phyloP scores from a whole-genome alignment of 768 basidiomycete genomes.

The Hysterangium stoloniferum region DNA sequence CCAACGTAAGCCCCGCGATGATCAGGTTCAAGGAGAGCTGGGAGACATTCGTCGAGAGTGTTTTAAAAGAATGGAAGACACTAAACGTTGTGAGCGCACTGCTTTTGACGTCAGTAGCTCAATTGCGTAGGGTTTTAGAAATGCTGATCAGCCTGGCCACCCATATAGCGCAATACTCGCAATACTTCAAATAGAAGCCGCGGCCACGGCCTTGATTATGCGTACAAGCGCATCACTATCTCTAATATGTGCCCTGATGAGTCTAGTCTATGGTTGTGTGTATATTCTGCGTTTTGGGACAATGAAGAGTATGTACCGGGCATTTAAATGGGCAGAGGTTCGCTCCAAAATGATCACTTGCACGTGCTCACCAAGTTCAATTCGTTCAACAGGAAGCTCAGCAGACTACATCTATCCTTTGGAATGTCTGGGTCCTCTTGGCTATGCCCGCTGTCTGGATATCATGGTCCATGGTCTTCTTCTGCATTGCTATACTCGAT shows the following conservation, averaged over 20 bases:
- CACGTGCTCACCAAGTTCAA: neutral
- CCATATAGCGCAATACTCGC: slow-evolving; percentile 60
- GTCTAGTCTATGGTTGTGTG: slow-evolving; percentile 63
- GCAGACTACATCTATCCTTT: slow-evolving; percentile 36
- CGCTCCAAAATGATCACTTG: neutral
- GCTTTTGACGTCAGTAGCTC: slow-evolving; percentile 35
- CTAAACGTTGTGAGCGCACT: slow-evolving; percentile 48
- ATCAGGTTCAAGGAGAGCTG: slow-evolving; percentile 57
- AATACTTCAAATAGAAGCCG: slow-evolving; percentile 49
- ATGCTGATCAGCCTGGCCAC: too few relatives aligned
- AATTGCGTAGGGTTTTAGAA: too few relatives aligned
- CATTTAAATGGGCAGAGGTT: slow-evolving; percentile 64
- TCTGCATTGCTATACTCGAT: slow-evolving; percentile 10
- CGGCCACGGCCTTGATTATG: slow-evolving; percentile 51
- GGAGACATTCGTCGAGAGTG: slow-evolving; percentile 63
- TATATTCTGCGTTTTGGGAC: slow-evolving; percentile 65
- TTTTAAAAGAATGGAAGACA: slow-evolving; percentile 23
- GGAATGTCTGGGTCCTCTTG: slow-evolving; percentile 67
- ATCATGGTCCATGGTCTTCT: slow-evolving; percentile 42
- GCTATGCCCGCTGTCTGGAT: slow-evolving; percentile 66
- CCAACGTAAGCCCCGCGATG: slow-evolving; percentile 54
- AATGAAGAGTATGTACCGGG: slow-evolving; percentile 67
- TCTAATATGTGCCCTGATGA: slow-evolving; percentile 59
- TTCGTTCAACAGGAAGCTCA: slow-evolving; percentile 45
- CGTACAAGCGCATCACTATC: slow-evolving; percentile 58